Evolutionary conservation across 768 basidiomycete genomes (phyloP).

Genomic region (Collybia sordida): DNA sequence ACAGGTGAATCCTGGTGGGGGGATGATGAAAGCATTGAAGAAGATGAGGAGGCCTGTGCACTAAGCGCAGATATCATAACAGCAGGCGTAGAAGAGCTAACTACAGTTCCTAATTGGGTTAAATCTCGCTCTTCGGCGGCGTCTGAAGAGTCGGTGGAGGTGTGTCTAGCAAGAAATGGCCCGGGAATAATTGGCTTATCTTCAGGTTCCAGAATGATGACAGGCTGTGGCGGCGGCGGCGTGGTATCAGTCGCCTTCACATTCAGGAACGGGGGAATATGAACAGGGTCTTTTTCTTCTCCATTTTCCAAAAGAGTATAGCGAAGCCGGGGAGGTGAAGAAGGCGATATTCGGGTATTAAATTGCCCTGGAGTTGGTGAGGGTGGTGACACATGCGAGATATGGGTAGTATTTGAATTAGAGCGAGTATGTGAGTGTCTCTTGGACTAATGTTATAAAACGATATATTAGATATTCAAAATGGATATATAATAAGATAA

Average conservation of each 20-base stretch:
- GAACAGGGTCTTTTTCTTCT: not conserved
- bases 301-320: not conserved
- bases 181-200: no score
- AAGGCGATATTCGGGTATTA: not conserved
- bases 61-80: not conserved
- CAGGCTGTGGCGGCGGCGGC: not conserved
- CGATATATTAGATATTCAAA: conserved; percentile 9
- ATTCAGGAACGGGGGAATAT: not conserved
- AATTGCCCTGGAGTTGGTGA: conserved; percentile 24
- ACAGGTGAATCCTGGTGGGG: conserved; percentile 1
- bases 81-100: no score
- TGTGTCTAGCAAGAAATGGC: no score
- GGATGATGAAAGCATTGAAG: not conserved
- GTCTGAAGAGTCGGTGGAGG: no score
- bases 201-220: no score
- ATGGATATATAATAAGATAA: conserved; percentile 1
- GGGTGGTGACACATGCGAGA: conserved; percentile 19
- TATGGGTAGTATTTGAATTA: conserved; percentile 15
- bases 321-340: not conserved
- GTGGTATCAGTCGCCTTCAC: not conserved
- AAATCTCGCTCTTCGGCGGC: no score
- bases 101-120: no score
- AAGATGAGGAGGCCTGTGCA: conserved; percentile 12
- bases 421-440: conserved; percentile 41
- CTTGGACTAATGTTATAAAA: conserved; percentile 48